Evolutionary conservation across 2,329 filamentous ascomycete genomes (phyloP).

Genomic region (Venturia nashicola): DNA sequence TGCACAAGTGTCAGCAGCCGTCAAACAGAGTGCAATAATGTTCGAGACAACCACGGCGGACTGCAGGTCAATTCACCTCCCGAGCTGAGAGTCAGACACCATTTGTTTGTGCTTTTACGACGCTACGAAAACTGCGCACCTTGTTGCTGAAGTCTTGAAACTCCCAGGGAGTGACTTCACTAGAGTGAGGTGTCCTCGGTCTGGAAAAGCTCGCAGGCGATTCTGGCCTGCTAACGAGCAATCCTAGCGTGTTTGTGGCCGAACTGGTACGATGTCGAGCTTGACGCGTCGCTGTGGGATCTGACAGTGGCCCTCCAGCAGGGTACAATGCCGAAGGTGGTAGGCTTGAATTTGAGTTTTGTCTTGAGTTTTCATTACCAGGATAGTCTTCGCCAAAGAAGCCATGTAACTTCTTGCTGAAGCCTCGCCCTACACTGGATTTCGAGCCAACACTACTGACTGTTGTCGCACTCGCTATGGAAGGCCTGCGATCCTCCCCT

Average conservation of each 20-base stretch:
- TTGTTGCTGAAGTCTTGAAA: slow-evolving; percentile 61
- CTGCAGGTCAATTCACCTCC: not conserved
- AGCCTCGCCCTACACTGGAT: slow-evolving; percentile 55
- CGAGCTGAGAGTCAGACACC: not conserved
- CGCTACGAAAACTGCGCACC: slow-evolving; percentile 27
- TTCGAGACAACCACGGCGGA: not conserved
- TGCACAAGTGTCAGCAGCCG: not conserved
- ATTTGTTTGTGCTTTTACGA: not conserved
- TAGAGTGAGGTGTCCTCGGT: slow-evolving; percentile 75
- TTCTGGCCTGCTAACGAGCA: slow-evolving; percentile 42
- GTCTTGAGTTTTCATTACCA: slow-evolving; percentile 40
- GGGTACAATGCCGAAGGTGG: slow-evolving; percentile 25
- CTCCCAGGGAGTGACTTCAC: slow-evolving; percentile 93
- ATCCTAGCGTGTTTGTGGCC: slow-evolving; percentile 47
- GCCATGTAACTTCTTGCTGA: slow-evolving; percentile 70
- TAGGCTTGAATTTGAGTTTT: slow-evolving; percentile 62
- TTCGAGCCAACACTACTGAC: slow-evolving; percentile 77
- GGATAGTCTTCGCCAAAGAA: slow-evolving; percentile 89
- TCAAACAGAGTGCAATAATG: not conserved
- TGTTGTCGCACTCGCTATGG: slow-evolving; percentile 75
- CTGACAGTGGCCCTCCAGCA: slow-evolving; percentile 17
- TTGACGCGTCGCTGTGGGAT: slow-evolving; percentile 26
- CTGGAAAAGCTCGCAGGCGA: slow-evolving; percentile 61
- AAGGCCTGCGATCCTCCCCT: slow-evolving; percentile 67
- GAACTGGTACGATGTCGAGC: slow-evolving; percentile 74